Evolutionary conservation across 371 early-diverging fungal species (phyloP).

Genomic region (Nematocida displodere): DNA sequence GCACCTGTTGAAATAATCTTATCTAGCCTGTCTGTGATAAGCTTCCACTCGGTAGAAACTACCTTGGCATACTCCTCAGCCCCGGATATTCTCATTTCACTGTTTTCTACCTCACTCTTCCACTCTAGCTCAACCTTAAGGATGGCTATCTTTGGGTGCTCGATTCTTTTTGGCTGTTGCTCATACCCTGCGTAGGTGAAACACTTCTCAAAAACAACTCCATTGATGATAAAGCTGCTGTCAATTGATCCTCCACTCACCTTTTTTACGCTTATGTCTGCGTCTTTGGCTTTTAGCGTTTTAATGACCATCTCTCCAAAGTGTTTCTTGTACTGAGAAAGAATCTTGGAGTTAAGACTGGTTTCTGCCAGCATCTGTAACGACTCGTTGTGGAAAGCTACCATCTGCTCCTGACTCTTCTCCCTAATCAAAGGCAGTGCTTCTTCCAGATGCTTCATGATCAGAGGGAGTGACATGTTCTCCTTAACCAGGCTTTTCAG

Average conservation of each 20-base stretch:
- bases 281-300: conserved; percentile 78
- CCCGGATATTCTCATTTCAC: conserved; percentile 92
- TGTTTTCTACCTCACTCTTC: conserved; percentile 98
- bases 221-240: conserved; percentile 86
- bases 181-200: conserved; percentile 99
- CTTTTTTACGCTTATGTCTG: conserved; percentile 74
- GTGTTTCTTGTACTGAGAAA: conserved; percentile 87
- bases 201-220: conserved; percentile 98
- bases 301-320: conserved; percentile 97
- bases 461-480: conserved; percentile 81
- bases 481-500: conserved; percentile 86
- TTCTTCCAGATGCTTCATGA: conserved; percentile 82
- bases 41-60: conserved; percentile 97
- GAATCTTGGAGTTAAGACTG: conserved; percentile 92
- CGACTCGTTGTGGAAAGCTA: conserved; percentile 68
- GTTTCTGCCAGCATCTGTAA: conserved; percentile 91
- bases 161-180: conserved; percentile 94
- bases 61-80: conserved; percentile 93
- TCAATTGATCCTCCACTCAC: conserved; percentile 92
- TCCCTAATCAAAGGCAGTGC: conserved; percentile 66
- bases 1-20: conserved; percentile 91
- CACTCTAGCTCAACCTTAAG: conserved; percentile 96
- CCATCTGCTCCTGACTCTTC: conserved; percentile 27
- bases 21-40: conserved; percentile 94
- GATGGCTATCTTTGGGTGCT: conserved; percentile 81